Base-by-base conservation (phyloP, 768 basidiomycete genomes). In the Hydnomerulius pinastri region DNA sequence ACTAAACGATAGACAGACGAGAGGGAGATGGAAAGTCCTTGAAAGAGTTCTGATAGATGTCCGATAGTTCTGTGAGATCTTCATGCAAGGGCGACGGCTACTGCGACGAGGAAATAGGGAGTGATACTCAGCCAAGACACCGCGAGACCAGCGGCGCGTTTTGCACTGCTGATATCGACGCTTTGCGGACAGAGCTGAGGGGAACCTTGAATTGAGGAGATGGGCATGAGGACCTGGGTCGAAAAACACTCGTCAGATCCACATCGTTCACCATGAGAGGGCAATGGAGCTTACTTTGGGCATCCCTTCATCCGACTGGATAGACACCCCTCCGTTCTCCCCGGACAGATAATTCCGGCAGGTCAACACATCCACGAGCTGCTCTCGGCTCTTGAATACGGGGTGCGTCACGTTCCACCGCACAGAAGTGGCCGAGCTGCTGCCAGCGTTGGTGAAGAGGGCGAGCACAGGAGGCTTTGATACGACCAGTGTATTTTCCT, bases 381-480 rank as follows among this genome's bases (percentile, higher is more conserved):
- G 60, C 56, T 76, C 72, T 45, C 71, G 70, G 1, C 63, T 57
- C 10, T 58, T 40, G 65, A 73, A 81, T 1, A 66, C 64, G 17
- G 71, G 53, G 13, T 61, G 59, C n/a, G 64, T 66, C 17, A 78
- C 67, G 18, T 54, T 69, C 77, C 77, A 80, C 24, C 55, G 62
- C 30, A 59, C 58, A 20, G 55, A 42, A 9, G 65, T 56, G 15
- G 65, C 53, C 6, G 69, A 68, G 44, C 53, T 54, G 43, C 57
- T 66, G 21, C 80, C 80, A 32, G 67, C 59, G 63, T 82, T 82
- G 4, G 80, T 76, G 51, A 82, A 60, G 25, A 82, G 72, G 7
- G 76, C 65, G 33, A 81, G 71, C 49, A 82, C 65, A 2, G 81
- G 81, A 0, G 73, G 70, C 57, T 82, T 82, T 29, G 70, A 77